Evolutionary conservation across 1,284 basidiomycete species (phyloP), one percentile per base, ranked within the genome.

Genomic region (Leccinum griseonigrum): DNA sequence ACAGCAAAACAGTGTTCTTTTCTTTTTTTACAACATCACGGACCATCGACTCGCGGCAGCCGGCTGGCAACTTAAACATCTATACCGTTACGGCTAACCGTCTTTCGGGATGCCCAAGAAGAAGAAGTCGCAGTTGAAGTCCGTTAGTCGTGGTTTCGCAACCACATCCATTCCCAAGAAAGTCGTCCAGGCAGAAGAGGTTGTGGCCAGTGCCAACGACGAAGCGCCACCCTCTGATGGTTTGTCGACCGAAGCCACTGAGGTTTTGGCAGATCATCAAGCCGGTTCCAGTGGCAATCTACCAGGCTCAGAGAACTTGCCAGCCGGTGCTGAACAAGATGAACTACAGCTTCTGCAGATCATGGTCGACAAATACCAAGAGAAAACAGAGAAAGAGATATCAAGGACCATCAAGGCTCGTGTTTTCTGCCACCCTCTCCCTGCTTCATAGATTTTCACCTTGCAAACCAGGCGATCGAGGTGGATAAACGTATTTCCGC

Each of bases 161-260:
- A 95, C 94, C 1, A 94, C 91, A 8, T 98, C 95, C 29, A 84
- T 89, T 55, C 93, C 89, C 59, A 97, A 92, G 83, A 96, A 93
- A 77, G 79, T 81, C 51, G 74, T 77, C 26, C 77, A 77, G 31
- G 70, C 62, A 26, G 71, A 74, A 50, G 69, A 70, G 57, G 60
- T 28, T 28, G 56, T n/a, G 28, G 59, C 54, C 50, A 63, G 58
- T 55, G 56, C 66, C 32, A 57, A 52, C 57, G 69, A 67, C 26
- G 67, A 61, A 32, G 52, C 28, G 36, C 54, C 58, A 46, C 59
- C 61, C 54, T 56, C 56, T 16, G 56, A 62, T 48, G 51, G 29
- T 34, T 38, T 59, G 43, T 52, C 54, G 63, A 52, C 53, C 10
- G 63, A 66, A 54, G 46, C 57, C 32, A 50, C 40, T 26, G 62